These are phyloP conservation scores for Zygnema cylindricum DNA, from an alignment of 139 green algal genomes.

Conservation along the genomic window DNA sequence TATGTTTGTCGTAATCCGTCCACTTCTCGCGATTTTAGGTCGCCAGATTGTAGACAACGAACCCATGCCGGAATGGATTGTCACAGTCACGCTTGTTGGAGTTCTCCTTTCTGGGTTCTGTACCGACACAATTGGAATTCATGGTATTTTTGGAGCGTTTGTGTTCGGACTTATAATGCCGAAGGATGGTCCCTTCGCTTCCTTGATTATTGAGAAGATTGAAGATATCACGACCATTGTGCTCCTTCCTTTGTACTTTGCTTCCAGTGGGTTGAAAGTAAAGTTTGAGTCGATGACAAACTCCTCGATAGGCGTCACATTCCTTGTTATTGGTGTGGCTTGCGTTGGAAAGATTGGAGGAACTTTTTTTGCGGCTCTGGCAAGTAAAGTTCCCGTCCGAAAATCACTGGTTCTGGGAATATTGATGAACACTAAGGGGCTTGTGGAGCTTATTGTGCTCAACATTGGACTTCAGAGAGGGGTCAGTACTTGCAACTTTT, in stretches of 20 bases:
- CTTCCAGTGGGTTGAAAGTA: slow-evolving; percentile 32
- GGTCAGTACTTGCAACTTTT: background rate
- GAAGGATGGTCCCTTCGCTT: slow-evolving; percentile 53
- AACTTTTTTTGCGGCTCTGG: background rate
- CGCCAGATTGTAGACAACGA: slow-evolving; percentile 29
- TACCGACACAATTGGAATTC: slow-evolving; percentile 68
- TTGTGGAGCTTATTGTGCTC: slow-evolving; percentile 61
- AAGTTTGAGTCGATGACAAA: slow-evolving; percentile 44
- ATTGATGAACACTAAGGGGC: slow-evolving; percentile 63
- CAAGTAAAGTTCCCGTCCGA: background rate
- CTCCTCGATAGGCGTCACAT: slow-evolving; percentile 24
- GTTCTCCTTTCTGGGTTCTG: slow-evolving; percentile 53
- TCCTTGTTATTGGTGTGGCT: slow-evolving; percentile 47
- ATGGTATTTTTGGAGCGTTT: slow-evolving; percentile 69
- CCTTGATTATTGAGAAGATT: slow-evolving; percentile 58
- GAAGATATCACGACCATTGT: slow-evolving; percentile 61
- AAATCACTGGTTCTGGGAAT: slow-evolving; percentile 45
- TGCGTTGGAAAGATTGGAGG: slow-evolving; percentile 52
- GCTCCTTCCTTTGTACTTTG: slow-evolving; percentile 59
- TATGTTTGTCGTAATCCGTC: slow-evolving; percentile 61
- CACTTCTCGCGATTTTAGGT: slow-evolving; percentile 40
- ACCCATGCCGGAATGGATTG: slow-evolving; percentile 35
- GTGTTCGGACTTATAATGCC: slow-evolving; percentile 66
- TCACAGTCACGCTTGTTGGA: slow-evolving; percentile 37
- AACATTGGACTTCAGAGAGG: slow-evolving; percentile 52